These are phyloP conservation scores for Carex littledalei DNA, from an alignment of 176 grass and related monocot genomes.

Conservation along the genomic window DNA sequence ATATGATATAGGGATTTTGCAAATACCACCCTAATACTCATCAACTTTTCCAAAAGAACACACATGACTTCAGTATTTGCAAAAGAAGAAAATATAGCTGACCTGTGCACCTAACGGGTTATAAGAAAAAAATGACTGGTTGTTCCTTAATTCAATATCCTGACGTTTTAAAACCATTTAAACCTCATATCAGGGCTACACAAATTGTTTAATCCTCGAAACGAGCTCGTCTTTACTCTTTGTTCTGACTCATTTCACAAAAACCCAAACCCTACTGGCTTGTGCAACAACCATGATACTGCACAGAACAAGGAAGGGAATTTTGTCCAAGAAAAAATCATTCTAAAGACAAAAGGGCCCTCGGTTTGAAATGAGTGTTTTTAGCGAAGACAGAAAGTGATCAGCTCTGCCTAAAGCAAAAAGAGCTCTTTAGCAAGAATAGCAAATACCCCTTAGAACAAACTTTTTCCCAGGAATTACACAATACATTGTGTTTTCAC, in stretches of 20 bases:
- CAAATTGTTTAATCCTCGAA: neutral
- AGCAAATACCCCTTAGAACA: neutral
- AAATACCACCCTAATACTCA: neutral
- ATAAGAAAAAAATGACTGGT: neutral
- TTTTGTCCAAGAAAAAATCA: neutral
- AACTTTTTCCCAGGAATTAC: neutral
- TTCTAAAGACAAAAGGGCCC: neutral
- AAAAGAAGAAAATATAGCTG: neutral
- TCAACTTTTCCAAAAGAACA: too few species aligned
- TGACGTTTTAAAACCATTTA: neutral
- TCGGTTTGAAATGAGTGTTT: neutral
- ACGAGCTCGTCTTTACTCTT: too few species aligned
- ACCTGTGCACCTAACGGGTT: neutral
- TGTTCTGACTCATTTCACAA: too few species aligned
- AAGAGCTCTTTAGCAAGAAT: neutral
- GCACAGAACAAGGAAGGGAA: too few species aligned
- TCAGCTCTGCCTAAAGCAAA: neutral
- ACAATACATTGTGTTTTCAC: neutral
- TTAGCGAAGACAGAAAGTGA: neutral
- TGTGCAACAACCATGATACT: too few species aligned
- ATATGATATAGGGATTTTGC: neutral
- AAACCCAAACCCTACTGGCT: too few species aligned
- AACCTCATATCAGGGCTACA: neutral
- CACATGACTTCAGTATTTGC: neutral
- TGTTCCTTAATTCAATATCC: neutral